Conservation (phyloP, 139 green algal genomes). For the Volvox reticuliferus region DNA sequence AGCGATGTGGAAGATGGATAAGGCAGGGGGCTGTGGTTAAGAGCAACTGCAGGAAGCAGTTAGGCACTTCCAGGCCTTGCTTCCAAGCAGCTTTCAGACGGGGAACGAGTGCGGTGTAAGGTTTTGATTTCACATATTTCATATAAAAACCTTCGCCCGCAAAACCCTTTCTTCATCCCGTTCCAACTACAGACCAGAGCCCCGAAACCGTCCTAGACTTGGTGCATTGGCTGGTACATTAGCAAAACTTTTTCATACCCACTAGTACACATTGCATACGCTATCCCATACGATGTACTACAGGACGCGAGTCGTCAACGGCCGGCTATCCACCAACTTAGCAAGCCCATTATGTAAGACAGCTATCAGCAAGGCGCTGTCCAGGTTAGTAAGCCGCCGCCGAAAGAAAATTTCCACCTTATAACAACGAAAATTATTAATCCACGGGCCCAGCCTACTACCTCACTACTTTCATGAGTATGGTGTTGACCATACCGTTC, state of each 20-base stretch:
- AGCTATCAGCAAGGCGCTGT: not conserved
- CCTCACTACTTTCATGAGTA: no score
- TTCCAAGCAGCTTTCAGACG: not conserved
- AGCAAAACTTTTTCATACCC: not conserved
- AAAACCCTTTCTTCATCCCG: not conserved
- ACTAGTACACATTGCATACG: not conserved
- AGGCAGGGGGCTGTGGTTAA: not conserved
- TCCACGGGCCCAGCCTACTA: no score
- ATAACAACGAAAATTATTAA: no score
- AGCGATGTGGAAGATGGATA: not conserved
- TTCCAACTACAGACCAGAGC: no score
- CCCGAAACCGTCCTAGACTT: no score
- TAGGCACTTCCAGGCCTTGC: not conserved
- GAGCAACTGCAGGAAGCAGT: not conserved
- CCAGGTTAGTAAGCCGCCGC: no score
- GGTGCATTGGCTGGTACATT: no score
- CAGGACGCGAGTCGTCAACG: not conserved
- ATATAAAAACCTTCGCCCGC: not conserved
- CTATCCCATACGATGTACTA: not conserved
- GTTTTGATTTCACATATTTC: no score
- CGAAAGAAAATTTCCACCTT: not conserved
- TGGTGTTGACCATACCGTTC: no score
- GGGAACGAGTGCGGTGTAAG: no score
- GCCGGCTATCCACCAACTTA: not conserved
- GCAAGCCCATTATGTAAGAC: not conserved